Evolutionary conservation across 768 basidiomycete genomes (phyloP).

Genomic region (Lyophyllum shimeji): DNA sequence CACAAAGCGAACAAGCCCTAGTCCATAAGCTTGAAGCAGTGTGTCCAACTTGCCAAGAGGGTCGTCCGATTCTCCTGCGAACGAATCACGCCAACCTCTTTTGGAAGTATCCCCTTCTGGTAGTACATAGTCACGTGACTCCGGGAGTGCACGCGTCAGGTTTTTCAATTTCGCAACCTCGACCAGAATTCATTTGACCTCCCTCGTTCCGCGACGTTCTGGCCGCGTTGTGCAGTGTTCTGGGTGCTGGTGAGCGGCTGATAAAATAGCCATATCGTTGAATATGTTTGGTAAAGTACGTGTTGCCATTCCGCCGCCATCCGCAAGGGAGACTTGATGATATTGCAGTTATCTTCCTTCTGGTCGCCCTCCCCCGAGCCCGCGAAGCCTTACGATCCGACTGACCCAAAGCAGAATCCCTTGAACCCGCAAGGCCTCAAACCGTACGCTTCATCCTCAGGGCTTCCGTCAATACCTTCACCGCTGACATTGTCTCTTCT

Average conservation of each 20-base stretch:
- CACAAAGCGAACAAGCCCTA: background rate
- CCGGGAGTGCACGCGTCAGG: background rate
- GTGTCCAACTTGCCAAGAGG: too few relatives aligned
- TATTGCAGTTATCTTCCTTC: slow-evolving; percentile 50
- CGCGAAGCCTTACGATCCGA: slow-evolving; percentile 60
- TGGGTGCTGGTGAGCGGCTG: background rate
- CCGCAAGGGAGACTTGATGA: background rate
- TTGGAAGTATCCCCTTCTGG: background rate
- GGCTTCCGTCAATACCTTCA: background rate
- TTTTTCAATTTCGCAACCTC: background rate
- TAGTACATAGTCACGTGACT: background rate
- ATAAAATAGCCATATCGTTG: background rate
- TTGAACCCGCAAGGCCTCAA: slow-evolving; percentile 94
- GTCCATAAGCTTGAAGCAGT: background rate
- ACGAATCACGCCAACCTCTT: background rate
- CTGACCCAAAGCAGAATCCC: slow-evolving; percentile 80
- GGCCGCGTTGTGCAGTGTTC: background rate
- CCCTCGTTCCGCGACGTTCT: background rate
- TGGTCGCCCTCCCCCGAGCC: slow-evolving; percentile 45
- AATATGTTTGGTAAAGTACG: slow-evolving; percentile 45
- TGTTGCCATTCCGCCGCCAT: background rate
- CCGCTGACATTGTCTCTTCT: too few relatives aligned
- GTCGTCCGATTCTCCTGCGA: background rate
- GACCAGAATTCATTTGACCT: background rate
- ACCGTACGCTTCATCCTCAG: slow-evolving; percentile 57